A percentile compares a stretch with the other conserved stretches of the same genome.
These are phyloP conservation scores for Beauveria australis DNA, from an alignment of 2,329 filamentous ascomycete species.

Conservation along the genomic window DNA sequence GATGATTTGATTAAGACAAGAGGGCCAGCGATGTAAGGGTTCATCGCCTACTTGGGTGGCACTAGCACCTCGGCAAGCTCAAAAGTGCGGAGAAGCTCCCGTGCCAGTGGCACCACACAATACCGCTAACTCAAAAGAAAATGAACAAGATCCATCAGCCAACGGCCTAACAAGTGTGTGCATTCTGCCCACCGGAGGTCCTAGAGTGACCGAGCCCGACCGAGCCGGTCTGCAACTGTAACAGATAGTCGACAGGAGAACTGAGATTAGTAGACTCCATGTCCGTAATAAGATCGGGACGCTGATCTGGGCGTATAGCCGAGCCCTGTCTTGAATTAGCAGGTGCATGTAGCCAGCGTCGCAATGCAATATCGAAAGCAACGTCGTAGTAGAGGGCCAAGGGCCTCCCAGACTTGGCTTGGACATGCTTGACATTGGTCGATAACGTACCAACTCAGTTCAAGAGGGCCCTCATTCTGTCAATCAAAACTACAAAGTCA, in stretches of 20 bases:
- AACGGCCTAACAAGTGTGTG: background rate
- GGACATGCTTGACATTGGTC: too few species aligned
- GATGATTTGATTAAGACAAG: background rate
- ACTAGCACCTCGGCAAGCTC: conserved; percentile 10
- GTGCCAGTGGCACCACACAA: background rate
- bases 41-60: background rate
- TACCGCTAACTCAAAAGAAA: background rate
- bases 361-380: too few species aligned
- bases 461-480: too few species aligned
- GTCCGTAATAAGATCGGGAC: background rate
- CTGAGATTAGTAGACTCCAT: too few species aligned
- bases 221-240: background rate
- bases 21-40: background rate
- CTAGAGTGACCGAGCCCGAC: background rate
- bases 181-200: background rate
- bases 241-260: too few species aligned
- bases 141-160: background rate
- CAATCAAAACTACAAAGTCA: too few species aligned
- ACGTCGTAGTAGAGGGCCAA: too few species aligned
- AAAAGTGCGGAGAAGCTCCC: conserved; percentile 9
- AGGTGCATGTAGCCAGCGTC: too few species aligned
- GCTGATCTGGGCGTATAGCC: background rate
- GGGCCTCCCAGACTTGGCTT: too few species aligned
- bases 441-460: too few species aligned
- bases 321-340: too few species aligned